phyloP scores from a whole-genome alignment of 257 asterid species.

The Knoxia roxburghii region DNA sequence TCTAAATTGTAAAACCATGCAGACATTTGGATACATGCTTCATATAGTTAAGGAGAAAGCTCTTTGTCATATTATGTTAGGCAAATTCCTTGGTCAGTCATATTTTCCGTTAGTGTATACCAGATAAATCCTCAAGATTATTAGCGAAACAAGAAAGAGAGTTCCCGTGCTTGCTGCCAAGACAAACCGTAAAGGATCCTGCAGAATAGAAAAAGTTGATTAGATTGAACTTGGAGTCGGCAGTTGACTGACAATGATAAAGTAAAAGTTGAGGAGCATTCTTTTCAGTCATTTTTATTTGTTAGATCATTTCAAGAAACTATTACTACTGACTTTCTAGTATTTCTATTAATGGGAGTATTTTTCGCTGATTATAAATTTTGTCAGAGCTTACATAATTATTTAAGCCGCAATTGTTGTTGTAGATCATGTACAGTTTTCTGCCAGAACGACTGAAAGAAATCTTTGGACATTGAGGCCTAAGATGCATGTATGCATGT shows the following conservation, averaged over 20 bases:
- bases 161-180: constrained; percentile 86
- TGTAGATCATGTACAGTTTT: background rate
- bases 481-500: background rate
- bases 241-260: background rate
- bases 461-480: background rate
- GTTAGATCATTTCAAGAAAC: background rate
- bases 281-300: background rate
- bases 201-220: constrained; percentile 20
- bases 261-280: background rate
- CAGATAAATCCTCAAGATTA: constrained; percentile 84
- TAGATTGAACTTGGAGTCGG: background rate
- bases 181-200: constrained; percentile 72
- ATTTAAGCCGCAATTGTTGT: too few species aligned
- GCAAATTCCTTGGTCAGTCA: background rate
- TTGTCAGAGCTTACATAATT: background rate
- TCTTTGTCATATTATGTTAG: background rate
- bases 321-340: background rate
- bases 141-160: constrained; percentile 67
- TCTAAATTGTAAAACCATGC: background rate
- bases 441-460: background rate
- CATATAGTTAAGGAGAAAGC: background rate
- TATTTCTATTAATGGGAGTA: background rate
- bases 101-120: constrained; percentile 29
- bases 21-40: background rate
- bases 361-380: background rate